Evolutionary conservation across 2,329 filamentous ascomycete genomes (phyloP), one percentile per base, ranked within the genome.

Genomic region (Thelonectria olida): DNA sequence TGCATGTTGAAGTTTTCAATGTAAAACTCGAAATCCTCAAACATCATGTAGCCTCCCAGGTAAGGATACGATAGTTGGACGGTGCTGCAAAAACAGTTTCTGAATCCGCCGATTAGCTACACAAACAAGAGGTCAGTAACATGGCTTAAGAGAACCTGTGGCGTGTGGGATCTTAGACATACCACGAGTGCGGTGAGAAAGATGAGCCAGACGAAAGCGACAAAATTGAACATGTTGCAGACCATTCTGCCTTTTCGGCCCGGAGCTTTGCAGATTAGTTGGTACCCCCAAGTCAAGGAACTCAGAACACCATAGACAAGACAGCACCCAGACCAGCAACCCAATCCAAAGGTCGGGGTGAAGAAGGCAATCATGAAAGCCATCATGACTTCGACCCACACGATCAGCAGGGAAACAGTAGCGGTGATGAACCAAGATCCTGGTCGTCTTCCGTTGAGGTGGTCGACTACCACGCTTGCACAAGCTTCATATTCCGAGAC

Each of bases 341-440:
- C 54, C 17, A 57, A 28, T 2, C 54, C 54, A 57, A 57, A 57
- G 2, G 54, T 57, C 23, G 54, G 54, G 5, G 54, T 57, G 5
- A 51, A 49, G 10, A 57, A 57, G 7, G 54, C 54, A 42, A 57
- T 57, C 27, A 50, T 7, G 12, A 57, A 57, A 3, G 54, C 54
- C 54, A 57, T 57, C 54, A 57, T 57, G 25, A 57, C 45, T n/a
- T 57, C 54, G 19, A 57, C 10, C 54, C 44, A 57, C n/a, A 57
- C 54, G 7, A 57, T 49, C 22, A 50, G 22, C 17, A 57, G 45
- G 7, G 54, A 44, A 15, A 57, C 20, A 5, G 22, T 4, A 4
- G 54, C 45, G 2, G 54, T 57, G 8, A 57, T 51, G 20, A 57
- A 57, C 54, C 54, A 57, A 15, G 45, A 49, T 0, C 38, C 27